A percentile compares a stretch with the other conserved stretches of the same genome.
These are phyloP conservation scores for Neurospora sp. DNA, from an alignment of 495 filamentous ascomycete genomes.

Conservation along the genomic window DNA sequence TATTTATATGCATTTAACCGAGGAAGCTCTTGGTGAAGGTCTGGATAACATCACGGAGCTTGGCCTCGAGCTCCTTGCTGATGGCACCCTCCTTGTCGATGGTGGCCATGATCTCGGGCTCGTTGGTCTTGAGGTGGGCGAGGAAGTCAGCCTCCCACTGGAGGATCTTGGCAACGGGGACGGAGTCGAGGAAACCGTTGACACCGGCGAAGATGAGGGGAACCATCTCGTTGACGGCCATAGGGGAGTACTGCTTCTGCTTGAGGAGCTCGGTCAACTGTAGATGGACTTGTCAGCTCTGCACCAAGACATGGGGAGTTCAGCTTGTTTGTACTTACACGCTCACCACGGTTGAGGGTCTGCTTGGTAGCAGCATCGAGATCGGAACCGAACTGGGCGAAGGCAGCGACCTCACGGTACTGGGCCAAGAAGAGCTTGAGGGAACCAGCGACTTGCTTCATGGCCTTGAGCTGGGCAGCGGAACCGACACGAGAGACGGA, in stretches of 20 bases:
- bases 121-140: constrained; percentile 78
- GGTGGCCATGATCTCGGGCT: constrained; percentile 70
- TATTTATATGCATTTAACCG: constrained; percentile 32
- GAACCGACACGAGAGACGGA: constrained; percentile 99
- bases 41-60: constrained; percentile 67
- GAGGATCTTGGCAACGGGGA: constrained; percentile 81
- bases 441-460: constrained; percentile 99
- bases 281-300: constrained; percentile 25
- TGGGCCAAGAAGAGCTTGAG: constrained; percentile 99
- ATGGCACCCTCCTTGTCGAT: constrained; percentile 95
- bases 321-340: constrained; percentile 47
- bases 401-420: constrained; percentile 99
- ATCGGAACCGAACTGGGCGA: constrained; percentile 99
- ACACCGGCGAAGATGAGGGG: constrained; percentile 99
- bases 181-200: constrained; percentile 82
- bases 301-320: background rate
- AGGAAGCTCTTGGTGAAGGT: constrained; percentile 92
- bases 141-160: constrained; percentile 92
- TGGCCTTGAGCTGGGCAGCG: constrained; percentile 98
- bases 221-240: constrained; percentile 99
- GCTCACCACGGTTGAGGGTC: constrained; percentile 96
- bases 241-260: constrained; percentile 99
- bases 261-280: constrained; percentile 91
- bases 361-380: constrained; percentile 98
- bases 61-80: constrained; percentile 87